Conservation (phyloP, 2,329 filamentous ascomycete genomes). For the Botrytis medusae region DNA sequence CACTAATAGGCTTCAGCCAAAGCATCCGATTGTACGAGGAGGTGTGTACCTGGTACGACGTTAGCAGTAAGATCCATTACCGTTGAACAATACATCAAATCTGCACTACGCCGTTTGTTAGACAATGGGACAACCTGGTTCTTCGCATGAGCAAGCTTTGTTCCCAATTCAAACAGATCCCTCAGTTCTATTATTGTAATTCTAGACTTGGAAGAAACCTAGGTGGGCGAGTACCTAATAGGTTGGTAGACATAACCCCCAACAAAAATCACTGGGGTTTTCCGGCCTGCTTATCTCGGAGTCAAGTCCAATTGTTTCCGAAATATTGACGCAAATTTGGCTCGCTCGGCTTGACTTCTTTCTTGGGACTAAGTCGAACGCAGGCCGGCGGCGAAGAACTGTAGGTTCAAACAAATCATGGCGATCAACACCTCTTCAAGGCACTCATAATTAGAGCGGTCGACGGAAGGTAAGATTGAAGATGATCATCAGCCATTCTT, state of each 20-base stretch:
- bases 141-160: background rate
- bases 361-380: no score
- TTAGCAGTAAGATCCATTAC: background rate
- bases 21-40: background rate
- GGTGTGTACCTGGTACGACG: background rate
- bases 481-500: no score
- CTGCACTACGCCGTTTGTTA: background rate
- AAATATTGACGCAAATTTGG: no score
- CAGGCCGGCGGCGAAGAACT: no score
- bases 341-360: no score
- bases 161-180: background rate
- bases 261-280: no score
- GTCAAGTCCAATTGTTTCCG: no score
- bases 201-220: background rate
- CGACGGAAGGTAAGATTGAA: no score
- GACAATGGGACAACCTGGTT: background rate
- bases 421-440: no score
- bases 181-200: background rate
- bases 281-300: no score
- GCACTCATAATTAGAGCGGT: no score
- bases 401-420: no score
- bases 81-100: background rate
- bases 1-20: background rate
- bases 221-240: background rate
- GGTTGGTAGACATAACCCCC: background rate